Evolutionary conservation across 2,329 filamentous ascomycete species (phyloP).

Genomic region (Venturia asperata): DNA sequence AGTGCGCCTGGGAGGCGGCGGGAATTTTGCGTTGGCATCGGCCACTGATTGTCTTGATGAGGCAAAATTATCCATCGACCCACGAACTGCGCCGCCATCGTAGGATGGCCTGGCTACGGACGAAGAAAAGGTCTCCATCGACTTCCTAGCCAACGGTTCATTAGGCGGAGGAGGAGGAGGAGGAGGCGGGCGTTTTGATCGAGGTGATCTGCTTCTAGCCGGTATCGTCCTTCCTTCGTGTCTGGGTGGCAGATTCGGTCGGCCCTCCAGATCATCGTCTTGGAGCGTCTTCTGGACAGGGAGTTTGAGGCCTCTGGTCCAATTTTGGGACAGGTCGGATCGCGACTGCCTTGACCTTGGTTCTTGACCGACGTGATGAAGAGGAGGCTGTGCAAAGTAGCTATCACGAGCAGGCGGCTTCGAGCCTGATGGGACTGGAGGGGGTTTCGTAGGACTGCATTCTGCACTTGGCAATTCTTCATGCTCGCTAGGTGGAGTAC

Average conservation of each 20-base stretch:
- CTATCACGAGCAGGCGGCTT: slow-evolving; percentile 14
- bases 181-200: slow-evolving; percentile 12
- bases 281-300: neutral
- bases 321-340: neutral
- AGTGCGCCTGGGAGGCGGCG: slow-evolving; percentile 31
- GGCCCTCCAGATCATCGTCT: slow-evolving; percentile 4
- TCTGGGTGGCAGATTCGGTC: slow-evolving; percentile 17
- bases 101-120: slow-evolving; percentile 6
- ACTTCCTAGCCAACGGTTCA: slow-evolving; percentile 18
- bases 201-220: slow-evolving; percentile 15
- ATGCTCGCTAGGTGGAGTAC: slow-evolving; percentile 71
- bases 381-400: slow-evolving; percentile 12
- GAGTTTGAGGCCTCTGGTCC: slow-evolving; percentile 6
- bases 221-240: neutral
- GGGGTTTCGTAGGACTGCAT: slow-evolving; percentile 12
- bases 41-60: slow-evolving; percentile 26
- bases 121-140: slow-evolving; percentile 15
- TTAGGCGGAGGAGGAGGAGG: slow-evolving; percentile 22
- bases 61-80: slow-evolving; percentile 31
- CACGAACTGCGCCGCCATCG: slow-evolving; percentile 26
- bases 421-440: slow-evolving; percentile 14
- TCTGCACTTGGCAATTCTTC: slow-evolving; percentile 39
- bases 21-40: slow-evolving; percentile 28
- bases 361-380: neutral
- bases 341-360: neutral